Base-by-base conservation (phyloP, 345 rosid species). In the Arabis alpina region DNA sequence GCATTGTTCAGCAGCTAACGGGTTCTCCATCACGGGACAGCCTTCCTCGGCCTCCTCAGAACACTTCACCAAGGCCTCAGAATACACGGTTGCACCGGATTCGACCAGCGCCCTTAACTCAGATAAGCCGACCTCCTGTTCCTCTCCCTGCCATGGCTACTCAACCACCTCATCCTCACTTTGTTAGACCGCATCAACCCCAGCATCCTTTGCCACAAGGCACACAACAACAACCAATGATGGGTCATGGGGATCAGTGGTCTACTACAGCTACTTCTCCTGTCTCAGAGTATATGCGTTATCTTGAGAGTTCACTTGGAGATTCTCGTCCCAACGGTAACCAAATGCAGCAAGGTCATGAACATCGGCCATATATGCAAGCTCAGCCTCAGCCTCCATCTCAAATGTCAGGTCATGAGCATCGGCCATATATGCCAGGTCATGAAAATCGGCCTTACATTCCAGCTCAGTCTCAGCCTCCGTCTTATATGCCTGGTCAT, bases 1-100 rank as follows among this genome's bases (percentile, higher is more conserved):
- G 84, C 68, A 79, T 90, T 65, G 98, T 90, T 82, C 98, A 93
- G 83, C 92, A 87, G 75, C 83, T 93, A 8, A 93, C 97, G 0
- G 97, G 98, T 65, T 90, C 98, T 28, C 91, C 91, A n/a, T 81
- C 91, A 2, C 89, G 81, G 30, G 93, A 93, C 15, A 85, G 79
- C 65, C 77, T 86, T 79, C 96, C 96, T 48, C 86, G 84, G 39
- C 98, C 98, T 53, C 85, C 88, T 13, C 87, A 80, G 57, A 89
- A 36, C 63, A 74, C 84, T 70, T 79, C 87, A 45, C 86, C 89
- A 4, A 90, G 85, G 82, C 83, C 98, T 40, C 92, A 86, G 72
- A 88, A 87, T 70, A 73, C 81, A 61, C 80, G 98, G 77, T 59
- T 93, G 86, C 98, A 90, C 71, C 84, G 80, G 85, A 87, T 93